Percentiles rank a stretch among this genome's conserved stretches.
These are phyloP conservation scores for Albugo candida DNA, from an alignment of 352 stramenopile genomes.

Conservation along the genomic window DNA sequence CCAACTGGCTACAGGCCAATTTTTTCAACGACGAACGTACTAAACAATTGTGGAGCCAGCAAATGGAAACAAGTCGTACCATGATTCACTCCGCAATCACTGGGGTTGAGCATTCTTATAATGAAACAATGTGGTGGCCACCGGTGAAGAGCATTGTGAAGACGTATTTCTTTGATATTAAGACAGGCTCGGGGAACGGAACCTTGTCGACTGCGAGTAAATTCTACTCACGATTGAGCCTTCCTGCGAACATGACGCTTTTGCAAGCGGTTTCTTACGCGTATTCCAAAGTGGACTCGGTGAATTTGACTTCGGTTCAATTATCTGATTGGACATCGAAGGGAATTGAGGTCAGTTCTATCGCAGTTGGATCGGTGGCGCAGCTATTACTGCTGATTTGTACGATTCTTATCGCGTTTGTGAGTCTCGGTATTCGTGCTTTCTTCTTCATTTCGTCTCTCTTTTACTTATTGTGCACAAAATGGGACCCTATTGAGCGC, in stretches of 20 bases:
- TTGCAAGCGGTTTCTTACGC: slow-evolving; percentile 48
- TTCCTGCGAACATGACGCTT: slow-evolving; percentile 71
- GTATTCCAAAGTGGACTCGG: slow-evolving; percentile 68
- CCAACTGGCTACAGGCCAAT: slow-evolving; percentile 66
- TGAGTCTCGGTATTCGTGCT: slow-evolving; percentile 64
- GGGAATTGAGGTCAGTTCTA: slow-evolving; percentile 60
- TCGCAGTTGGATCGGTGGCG: slow-evolving; percentile 63
- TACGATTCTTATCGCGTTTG: slow-evolving; percentile 67
- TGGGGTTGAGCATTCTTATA: slow-evolving; percentile 73
- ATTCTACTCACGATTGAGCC: slow-evolving; percentile 21
- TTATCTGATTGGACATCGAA: slow-evolving; percentile 76
- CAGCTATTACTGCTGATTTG: slow-evolving; percentile 58
- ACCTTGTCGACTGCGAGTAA: slow-evolving; percentile 11
- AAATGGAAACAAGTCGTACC: slow-evolving; percentile 57
- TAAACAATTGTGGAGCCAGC: slow-evolving; percentile 60
- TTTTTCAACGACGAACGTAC: slow-evolving; percentile 78
- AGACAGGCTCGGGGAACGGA: slow-evolving; percentile 21
- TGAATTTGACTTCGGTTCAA: slow-evolving; percentile 70
- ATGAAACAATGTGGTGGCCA: slow-evolving; percentile 79
- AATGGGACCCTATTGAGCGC: slow-evolving; percentile 73
- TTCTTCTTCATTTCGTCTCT: slow-evolving; percentile 80
- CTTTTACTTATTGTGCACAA: slow-evolving; percentile 72
- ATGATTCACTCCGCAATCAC: slow-evolving; percentile 66
- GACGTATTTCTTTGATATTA: slow-evolving; percentile 65
- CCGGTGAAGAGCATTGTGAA: slow-evolving; percentile 64